Conservation (phyloP, 495 filamentous ascomycete species). For the Penicillium roqueforti region DNA sequence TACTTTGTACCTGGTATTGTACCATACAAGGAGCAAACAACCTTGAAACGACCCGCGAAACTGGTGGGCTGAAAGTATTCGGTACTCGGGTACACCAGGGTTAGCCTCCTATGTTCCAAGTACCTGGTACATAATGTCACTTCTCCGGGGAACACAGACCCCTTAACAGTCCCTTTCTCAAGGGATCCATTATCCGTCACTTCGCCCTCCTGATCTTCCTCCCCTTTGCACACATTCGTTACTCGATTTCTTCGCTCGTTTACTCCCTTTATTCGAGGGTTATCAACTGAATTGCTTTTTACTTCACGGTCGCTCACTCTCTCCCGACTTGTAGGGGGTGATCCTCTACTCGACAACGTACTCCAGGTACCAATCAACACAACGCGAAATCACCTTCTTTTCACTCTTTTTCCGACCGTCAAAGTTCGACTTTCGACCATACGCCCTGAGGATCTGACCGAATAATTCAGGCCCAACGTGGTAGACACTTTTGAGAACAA, state of each 20-base stretch:
- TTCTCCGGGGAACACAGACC: constrained; percentile 12
- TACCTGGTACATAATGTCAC: constrained; percentile 14
- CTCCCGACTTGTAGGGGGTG: constrained; percentile 1
- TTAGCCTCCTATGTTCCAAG: background rate
- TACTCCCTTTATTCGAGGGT: background rate
- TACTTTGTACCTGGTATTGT: background rate
- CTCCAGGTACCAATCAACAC: background rate
- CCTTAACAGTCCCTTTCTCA: constrained; percentile 18
- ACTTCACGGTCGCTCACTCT: constrained; percentile 2
- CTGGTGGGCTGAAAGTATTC: background rate
- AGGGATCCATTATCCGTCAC: constrained; percentile 12
- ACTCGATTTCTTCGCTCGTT: constrained; percentile 8
- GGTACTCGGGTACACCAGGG: background rate
- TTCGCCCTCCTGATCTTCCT: constrained; percentile 6
- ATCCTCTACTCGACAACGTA: background rate
- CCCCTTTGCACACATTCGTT: constrained; percentile 8
- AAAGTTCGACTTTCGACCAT: background rate
- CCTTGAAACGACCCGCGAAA: background rate
- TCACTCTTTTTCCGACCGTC: background rate
- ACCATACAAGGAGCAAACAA: constrained; percentile 6
- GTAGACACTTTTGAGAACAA: background rate
- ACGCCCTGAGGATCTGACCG: background rate
- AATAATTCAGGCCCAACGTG: background rate
- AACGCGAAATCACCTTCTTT: constrained; percentile 9
- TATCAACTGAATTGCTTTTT: background rate